Evolutionary conservation across 208 protist genomes (phyloP), one percentile per base, ranked within the genome.

Genomic region (Borovskyia barvae): DNA sequence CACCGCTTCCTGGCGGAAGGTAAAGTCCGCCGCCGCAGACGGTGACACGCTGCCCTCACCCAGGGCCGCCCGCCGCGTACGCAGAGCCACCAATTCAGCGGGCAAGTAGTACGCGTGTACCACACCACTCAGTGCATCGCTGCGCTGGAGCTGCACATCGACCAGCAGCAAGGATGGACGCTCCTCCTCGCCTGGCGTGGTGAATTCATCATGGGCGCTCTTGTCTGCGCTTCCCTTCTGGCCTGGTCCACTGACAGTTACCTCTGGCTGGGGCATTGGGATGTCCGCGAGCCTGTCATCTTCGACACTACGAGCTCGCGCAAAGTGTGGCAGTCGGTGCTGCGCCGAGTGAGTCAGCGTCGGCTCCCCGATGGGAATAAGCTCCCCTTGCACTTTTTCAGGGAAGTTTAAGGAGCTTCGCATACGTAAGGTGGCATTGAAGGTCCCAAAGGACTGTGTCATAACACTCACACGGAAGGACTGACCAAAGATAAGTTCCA

Each of bases 401-500:
- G 75, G 72, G 49, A 93, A 93, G 51, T 66, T 83, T 11, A 68
- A 20, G 1, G 82, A 89, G 25, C 37, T 47, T 3, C 50, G 66
- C 26, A 87, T 58, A 37, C 53, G 59, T 43, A 93, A 63, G 0
- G 79, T 90, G 12, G 82, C 85, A 51, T 93, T 93, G 42, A 93
- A 93, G 35, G 64, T 60, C 35, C 85, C 85, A 35, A 76, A 85
- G 20, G 50, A 72, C 22, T 68, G 32, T 3, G 85, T 82, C 30
- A 93, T 72, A n/a, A 93, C 75, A 35, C 85, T 87, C 1, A 93
- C 77, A 5, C 65, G 51, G 54, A 90, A 93, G 4, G 73, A 32
- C 57, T 93, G 85, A 0, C 54, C 66, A 12, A 93, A 77, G 9
- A 90, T 55, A 19, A 68, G 47, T 55, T 80, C 75, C 17, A 90